These are phyloP conservation scores for Phytophthora chlamydospora DNA, from an alignment of 352 stramenopile genomes.

Conservation along the genomic window DNA sequence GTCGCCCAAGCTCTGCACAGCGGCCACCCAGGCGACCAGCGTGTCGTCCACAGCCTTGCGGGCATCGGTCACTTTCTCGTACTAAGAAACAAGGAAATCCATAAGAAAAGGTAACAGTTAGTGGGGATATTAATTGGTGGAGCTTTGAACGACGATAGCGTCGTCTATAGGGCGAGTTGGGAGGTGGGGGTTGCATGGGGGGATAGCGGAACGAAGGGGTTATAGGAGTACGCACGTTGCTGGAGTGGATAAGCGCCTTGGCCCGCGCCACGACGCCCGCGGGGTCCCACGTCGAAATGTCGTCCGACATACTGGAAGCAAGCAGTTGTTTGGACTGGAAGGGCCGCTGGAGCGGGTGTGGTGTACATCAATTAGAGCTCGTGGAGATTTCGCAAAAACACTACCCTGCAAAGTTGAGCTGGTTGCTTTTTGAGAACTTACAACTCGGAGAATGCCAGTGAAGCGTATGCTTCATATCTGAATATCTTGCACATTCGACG, in stretches of 20 bases:
- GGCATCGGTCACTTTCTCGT: constrained; percentile 71
- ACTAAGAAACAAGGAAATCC: constrained; percentile 39
- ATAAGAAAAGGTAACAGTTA: constrained; percentile 15
- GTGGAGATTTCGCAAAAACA: too few relatives aligned
- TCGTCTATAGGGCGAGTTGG: constrained; percentile 14
- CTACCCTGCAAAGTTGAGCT: too few relatives aligned
- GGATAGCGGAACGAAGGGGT: constrained; percentile 7
- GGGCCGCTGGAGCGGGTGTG: too few relatives aligned
- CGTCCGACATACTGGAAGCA: constrained; percentile 32
- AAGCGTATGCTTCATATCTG: too few relatives aligned
- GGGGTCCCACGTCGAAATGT: constrained; percentile 52
- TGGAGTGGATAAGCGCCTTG: constrained; percentile 74
- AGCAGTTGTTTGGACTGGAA: constrained; percentile 24
- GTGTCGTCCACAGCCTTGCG: constrained; percentile 56
- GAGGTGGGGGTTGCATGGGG: not conserved
- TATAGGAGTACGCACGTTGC: constrained; percentile 65
- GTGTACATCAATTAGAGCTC: too few relatives aligned
- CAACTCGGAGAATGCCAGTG: too few relatives aligned
- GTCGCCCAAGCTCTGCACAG: constrained; percentile 18
- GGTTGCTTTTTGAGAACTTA: too few relatives aligned
- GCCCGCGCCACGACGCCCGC: constrained; percentile 57
- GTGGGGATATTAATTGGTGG: not conserved
- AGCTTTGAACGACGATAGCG: not conserved
- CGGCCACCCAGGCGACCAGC: constrained; percentile 50
- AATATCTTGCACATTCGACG: too few relatives aligned